Evolutionary conservation across 2,329 filamentous ascomycete species (phyloP), one percentile per base, ranked within the genome.

Genomic region (Xylariaceae sp.): DNA sequence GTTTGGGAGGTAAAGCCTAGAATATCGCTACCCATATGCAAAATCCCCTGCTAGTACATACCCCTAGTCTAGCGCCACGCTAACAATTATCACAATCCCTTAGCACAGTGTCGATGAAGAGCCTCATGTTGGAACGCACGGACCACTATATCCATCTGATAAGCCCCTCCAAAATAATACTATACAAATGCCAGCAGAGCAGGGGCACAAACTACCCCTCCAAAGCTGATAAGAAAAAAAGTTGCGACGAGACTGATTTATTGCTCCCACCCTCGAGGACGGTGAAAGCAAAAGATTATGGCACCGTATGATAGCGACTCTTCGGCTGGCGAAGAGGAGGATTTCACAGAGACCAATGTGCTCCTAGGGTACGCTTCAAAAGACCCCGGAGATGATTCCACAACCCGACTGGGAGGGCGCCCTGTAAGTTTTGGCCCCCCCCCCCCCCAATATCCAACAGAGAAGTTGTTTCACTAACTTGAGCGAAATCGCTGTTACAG

Each of bases 351-450:
- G 73, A 98, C 95, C 6, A 91, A 90, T 64, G 92, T 97, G 2
- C 84, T 97, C 1, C 83, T 99, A 11, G 95, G 95, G 4, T 99
- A 96, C 73, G 90, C 92, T 3, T 90, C 90, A 1, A 87, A 87
- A 71, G 91, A 96, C 53, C 78, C 86, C 12, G 89, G 87, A 53
- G 88, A 91, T 62, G 94, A 99, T 73, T 83, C 85, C 11, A 88
- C 96, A 69, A 97, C 91, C 74, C 91, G 94, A 65, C 80, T 99
- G 9, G 95, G 95, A 64, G 95, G 95, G 52, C 82, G 80, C 68
- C 92, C 95, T 49, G 94, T 97, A 87, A 67, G 87, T 56, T 78
- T 16, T 46, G n/a, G n/a, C n/a, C 28, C 28, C 21, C 21, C 47
- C 12, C 28, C 40, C 41, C 1, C 11, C 23, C 31, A 3, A n/a